Conservation (phyloP, 345 rosid species). For the Erucastrum elatum region DNA sequence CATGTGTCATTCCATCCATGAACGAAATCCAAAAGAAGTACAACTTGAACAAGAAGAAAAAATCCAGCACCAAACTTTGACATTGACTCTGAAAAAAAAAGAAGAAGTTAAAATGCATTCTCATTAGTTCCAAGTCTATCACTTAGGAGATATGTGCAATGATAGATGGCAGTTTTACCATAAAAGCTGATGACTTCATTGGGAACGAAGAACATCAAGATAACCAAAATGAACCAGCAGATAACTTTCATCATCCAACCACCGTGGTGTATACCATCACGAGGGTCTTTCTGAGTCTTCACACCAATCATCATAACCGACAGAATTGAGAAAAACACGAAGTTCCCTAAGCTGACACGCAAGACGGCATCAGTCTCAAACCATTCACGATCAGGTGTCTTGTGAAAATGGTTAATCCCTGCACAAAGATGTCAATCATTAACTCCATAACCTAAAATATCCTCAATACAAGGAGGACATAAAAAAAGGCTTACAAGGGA, state of each 20-base stretch:
- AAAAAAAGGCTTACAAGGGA: slow-evolving; percentile 76
- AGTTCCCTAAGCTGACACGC: slow-evolving; percentile 97
- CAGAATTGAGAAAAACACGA: slow-evolving; percentile 76
- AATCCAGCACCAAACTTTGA: slow-evolving; percentile 98
- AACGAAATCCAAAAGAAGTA: slow-evolving; percentile 96
- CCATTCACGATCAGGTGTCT: slow-evolving; percentile 94
- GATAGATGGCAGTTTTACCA: slow-evolving; percentile 46
- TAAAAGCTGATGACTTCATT: slow-evolving; percentile 87
- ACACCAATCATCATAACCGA: slow-evolving; percentile 89
- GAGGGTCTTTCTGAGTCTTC: slow-evolving; percentile 91
- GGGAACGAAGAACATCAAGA: slow-evolving; percentile 94
- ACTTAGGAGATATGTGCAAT: background rate
- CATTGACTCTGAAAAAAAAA: slow-evolving; percentile 56
- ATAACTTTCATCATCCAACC: slow-evolving; percentile 99
- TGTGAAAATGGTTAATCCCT: slow-evolving; percentile 95
- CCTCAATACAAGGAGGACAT: background rate
- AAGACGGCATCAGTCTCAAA: slow-evolving; percentile 96
- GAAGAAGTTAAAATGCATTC: slow-evolving; percentile 10
- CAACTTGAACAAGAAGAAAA: slow-evolving; percentile 98
- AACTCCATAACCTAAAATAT: background rate
- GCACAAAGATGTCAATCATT: slow-evolving; percentile 18
- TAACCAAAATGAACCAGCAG: slow-evolving; percentile 81
- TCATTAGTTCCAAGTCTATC: background rate
- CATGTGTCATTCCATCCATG: slow-evolving; percentile 99
- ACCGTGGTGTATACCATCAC: slow-evolving; percentile 94